Conservation (phyloP, 2,329 filamentous ascomycete species). For the Penicillium sp. region DNA sequence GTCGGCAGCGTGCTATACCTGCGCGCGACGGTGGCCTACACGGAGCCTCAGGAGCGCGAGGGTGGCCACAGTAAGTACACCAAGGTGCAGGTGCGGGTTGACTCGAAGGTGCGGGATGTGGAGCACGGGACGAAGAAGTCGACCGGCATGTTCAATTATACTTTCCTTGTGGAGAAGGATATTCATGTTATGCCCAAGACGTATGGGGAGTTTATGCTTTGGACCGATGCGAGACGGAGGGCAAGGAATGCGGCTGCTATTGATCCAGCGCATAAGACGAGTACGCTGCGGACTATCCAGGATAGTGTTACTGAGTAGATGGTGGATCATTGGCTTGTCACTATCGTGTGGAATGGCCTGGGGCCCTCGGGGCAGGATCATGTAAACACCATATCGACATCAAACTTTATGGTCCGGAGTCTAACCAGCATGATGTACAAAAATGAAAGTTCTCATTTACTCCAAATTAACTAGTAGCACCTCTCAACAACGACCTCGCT, state of each 20-base stretch:
- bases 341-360: background rate
- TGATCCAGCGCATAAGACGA: conserved; percentile 36
- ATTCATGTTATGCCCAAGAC: conserved; percentile 67
- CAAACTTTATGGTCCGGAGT: no score
- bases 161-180: conserved; percentile 66
- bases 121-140: conserved; percentile 68
- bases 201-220: conserved; percentile 67
- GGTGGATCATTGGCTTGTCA: background rate
- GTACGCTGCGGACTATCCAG: conserved; percentile 36
- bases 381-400: background rate
- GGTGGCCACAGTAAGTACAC: conserved; percentile 55
- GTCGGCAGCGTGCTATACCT: conserved; percentile 74
- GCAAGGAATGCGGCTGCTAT: conserved; percentile 55
- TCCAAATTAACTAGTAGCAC: no score
- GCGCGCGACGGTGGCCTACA: conserved; percentile 72
- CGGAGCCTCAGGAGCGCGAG: conserved; percentile 59
- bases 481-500: no score
- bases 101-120: conserved; percentile 71
- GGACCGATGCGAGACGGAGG: conserved; percentile 61
- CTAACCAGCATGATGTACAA: no score
- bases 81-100: conserved; percentile 69
- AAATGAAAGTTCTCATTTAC: no score
- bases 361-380: background rate
- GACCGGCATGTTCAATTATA: conserved; percentile 77
- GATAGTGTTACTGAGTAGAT: conserved; percentile 44